Conservation (phyloP, 1,139 yeast genomes). For the Chernovozyma sophiae-reginae region DNA sequence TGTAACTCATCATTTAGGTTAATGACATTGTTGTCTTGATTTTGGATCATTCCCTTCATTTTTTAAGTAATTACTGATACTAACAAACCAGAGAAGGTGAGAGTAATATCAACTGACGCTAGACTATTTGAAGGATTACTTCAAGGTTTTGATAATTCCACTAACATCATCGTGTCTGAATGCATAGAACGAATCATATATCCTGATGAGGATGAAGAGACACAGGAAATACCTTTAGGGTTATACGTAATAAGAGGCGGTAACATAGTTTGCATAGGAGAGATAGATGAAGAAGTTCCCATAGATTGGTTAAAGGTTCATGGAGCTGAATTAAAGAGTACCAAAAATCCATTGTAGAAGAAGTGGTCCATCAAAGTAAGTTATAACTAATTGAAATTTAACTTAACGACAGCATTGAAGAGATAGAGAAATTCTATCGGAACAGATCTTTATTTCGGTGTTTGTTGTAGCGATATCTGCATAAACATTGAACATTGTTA, state of each 20-base stretch:
- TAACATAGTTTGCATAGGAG: slow-evolving; percentile 72
- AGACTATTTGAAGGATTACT: slow-evolving; percentile 66
- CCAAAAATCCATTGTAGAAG: slow-evolving; percentile 41
- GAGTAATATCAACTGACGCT: slow-evolving; percentile 83
- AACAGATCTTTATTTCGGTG: no score
- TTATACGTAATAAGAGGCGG: slow-evolving; percentile 77
- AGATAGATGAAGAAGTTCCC: slow-evolving; percentile 50
- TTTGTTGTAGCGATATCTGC: not conserved
- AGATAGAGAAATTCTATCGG: no score
- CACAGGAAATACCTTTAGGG: slow-evolving; percentile 52
- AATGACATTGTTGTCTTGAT: no score
- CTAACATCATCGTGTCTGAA: slow-evolving; percentile 63
- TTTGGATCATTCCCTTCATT: no score
- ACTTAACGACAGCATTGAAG: not conserved
- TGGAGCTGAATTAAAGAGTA: slow-evolving; percentile 33
- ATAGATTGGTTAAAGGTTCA: slow-evolving; percentile 58
- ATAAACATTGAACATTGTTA: no score
- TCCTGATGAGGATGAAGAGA: slow-evolving; percentile 45
- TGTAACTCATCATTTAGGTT: no score
- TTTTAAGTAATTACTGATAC: slow-evolving; percentile 6
- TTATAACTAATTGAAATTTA: not conserved
- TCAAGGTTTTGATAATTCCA: slow-evolving; percentile 77
- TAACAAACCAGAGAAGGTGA: slow-evolving; percentile 45
- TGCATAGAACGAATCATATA: slow-evolving; percentile 54
- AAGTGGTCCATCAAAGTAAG: no score